These are phyloP conservation scores for Trichophaea hybrida DNA, from an alignment of 2,329 filamentous ascomycete genomes.

Conservation along the genomic window DNA sequence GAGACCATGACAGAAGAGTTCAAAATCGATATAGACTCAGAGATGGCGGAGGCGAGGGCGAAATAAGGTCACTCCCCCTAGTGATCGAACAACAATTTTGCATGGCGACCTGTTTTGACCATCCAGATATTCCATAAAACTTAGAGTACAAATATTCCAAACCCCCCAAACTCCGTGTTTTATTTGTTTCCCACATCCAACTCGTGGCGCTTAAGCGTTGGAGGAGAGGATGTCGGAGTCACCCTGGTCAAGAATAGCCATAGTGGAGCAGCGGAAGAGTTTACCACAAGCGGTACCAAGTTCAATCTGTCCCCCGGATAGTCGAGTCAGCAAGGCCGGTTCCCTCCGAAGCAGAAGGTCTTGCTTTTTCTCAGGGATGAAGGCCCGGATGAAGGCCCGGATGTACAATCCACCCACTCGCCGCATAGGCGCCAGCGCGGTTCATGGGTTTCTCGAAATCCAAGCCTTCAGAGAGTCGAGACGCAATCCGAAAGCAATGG, in stretches of 20 bases:
- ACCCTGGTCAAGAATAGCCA: constrained; percentile 93
- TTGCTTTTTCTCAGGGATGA: constrained; percentile 71
- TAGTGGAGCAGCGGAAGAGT: constrained; percentile 95
- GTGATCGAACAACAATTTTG: too few relatives aligned
- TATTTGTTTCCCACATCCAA: not conserved
- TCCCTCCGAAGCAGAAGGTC: constrained; percentile 75
- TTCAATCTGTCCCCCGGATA: constrained; percentile 57
- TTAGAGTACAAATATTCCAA: too few relatives aligned
- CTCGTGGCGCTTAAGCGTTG: constrained; percentile 40
- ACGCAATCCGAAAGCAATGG: not conserved
- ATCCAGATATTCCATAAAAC: too few relatives aligned
- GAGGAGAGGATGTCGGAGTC: constrained; percentile 93
- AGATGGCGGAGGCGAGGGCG: too few relatives aligned
- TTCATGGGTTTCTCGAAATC: not conserved
- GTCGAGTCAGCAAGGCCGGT: constrained; percentile 23
- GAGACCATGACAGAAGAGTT: too few relatives aligned
- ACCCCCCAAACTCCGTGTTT: not conserved
- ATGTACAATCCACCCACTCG: constrained; percentile 4
- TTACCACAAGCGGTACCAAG: constrained; percentile 97
- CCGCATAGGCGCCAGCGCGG: not conserved
- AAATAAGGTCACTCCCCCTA: too few relatives aligned
- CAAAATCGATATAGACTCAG: too few relatives aligned
- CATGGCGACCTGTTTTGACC: too few relatives aligned
- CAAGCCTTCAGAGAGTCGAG: not conserved
- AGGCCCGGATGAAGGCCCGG: constrained; percentile 33